Evolutionary conservation across 805 yeast genomes (phyloP), one percentile per base, ranked within the genome.

Genomic region (Candida sakaeoensis): DNA sequence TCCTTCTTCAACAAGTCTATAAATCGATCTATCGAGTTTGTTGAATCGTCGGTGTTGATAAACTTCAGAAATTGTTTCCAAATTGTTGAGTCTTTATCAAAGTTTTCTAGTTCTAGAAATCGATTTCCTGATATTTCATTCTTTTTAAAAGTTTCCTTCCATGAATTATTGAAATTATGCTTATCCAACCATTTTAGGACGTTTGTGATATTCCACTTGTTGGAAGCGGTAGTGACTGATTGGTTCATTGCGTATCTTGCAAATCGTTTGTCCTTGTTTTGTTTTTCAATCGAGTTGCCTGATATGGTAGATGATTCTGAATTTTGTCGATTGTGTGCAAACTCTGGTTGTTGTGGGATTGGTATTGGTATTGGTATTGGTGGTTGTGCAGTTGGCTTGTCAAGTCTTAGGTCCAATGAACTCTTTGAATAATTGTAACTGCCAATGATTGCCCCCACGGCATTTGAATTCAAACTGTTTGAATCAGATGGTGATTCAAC

Each of bases 191-290:
- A 89, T 35, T 63, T 55, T 0, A 70, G 43, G 1, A 88, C 90
- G 38, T 84, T 69, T n/a, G 72, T 77, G 46, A 75, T 63, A 1
- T 82, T 77, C 96, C 96, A 88, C 43, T 77, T 81, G 13, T 46
- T 46, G 12, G 43, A 40, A 10, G n/a, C n/a, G n/a, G 47, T 27
- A 14, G 45, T 27, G 2, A 36, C 31, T 3, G 61, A 47, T 40
- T 58, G 69, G 31, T 56, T 63, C 70, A 67, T 67, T 17, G 69
- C 72, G 47, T 68, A 68, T 26, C 70, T 50, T 18, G 65, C 64
- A 47, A 68, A 68, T 31, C 74, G 48, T 49, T 63, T 64, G 44
- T 63, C 68, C 46, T 61, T 65, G 40, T 58, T 61, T 24, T 52
- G 54, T 27, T 58, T 55, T 13, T 53, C 39, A 5, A 59, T 40